Evolutionary conservation across 345 rosid species (phyloP).

Genomic region (Gossypium turneri): DNA sequence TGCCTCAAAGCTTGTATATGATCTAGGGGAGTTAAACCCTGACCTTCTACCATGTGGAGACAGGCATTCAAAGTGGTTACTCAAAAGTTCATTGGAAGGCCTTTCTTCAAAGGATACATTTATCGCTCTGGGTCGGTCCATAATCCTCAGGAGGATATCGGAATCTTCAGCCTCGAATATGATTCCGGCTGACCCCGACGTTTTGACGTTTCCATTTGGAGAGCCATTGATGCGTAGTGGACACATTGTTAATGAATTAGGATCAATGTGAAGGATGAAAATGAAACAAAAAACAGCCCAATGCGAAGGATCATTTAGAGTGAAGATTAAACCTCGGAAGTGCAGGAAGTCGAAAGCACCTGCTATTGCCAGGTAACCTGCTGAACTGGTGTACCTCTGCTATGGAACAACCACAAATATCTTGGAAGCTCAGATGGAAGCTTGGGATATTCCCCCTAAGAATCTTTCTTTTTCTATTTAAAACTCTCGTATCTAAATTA

Average conservation of each 20-base stretch:
- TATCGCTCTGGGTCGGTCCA: constrained; percentile 34
- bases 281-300: not conserved
- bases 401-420: not conserved
- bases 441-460: constrained; percentile 1
- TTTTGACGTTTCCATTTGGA: constrained; percentile 23
- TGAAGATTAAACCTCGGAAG: not conserved
- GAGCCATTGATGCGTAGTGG: not conserved
- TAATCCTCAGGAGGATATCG: constrained; percentile 21
- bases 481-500: not conserved
- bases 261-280: not conserved
- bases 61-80: constrained; percentile 19
- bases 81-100: constrained; percentile 26
- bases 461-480: not conserved
- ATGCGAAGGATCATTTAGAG: not conserved
- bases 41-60: constrained; percentile 38
- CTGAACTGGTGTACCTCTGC: not conserved
- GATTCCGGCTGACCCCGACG: constrained; percentile 14
- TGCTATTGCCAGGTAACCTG: not conserved
- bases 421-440: constrained; percentile 5
- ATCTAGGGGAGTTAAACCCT: constrained; percentile 34
- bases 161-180: constrained; percentile 35
- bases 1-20: constrained; percentile 26
- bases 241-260: constrained; percentile 3
- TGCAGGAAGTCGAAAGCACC: constrained; percentile 3
- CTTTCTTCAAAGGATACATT: constrained; percentile 26